Conservation (phyloP, 2,329 filamentous ascomycete genomes). For the Fragosphaeria purpurea region DNA sequence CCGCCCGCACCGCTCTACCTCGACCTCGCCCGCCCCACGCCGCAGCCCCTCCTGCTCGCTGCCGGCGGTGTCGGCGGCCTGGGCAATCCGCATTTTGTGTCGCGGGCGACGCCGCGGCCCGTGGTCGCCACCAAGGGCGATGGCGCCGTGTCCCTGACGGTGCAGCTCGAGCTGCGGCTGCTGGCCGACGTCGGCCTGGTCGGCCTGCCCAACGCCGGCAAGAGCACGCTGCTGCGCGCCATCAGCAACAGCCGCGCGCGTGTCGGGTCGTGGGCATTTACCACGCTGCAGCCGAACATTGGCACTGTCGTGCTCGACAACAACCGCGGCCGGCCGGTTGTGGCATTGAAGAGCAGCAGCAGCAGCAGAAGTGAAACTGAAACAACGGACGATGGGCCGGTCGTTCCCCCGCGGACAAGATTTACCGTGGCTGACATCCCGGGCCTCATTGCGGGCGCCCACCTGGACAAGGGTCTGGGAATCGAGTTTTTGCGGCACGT, state of each 20-base stretch:
- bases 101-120: conserved; percentile 62
- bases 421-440: conserved; percentile 96
- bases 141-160: conserved; percentile 61
- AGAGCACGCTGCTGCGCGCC: conserved; percentile 81
- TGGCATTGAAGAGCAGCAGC: conserved; percentile 16
- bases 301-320: conserved; percentile 91
- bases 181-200: conserved; percentile 92
- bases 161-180: conserved; percentile 88
- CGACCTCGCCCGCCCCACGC: conserved; percentile 67
- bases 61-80: conserved; percentile 82
- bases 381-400: conserved; percentile 26
- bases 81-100: conserved; percentile 88
- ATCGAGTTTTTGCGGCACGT: conserved; percentile 90
- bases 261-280: conserved; percentile 93
- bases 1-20: conserved; percentile 63
- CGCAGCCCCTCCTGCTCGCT: conserved; percentile 73
- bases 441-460: conserved; percentile 82
- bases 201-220: conserved; percentile 90
- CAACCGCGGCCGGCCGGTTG: conserved; percentile 61
- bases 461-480: conserved; percentile 83
- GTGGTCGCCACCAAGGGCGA: conserved; percentile 86
- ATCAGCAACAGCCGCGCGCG: conserved; percentile 82
- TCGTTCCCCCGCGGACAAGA: conserved; percentile 53
- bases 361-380: conserved; percentile 22
- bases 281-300: conserved; percentile 82